These are phyloP conservation scores for Beauveria caledonica DNA, from an alignment of 2,329 filamentous ascomycete genomes.

Conservation along the genomic window DNA sequence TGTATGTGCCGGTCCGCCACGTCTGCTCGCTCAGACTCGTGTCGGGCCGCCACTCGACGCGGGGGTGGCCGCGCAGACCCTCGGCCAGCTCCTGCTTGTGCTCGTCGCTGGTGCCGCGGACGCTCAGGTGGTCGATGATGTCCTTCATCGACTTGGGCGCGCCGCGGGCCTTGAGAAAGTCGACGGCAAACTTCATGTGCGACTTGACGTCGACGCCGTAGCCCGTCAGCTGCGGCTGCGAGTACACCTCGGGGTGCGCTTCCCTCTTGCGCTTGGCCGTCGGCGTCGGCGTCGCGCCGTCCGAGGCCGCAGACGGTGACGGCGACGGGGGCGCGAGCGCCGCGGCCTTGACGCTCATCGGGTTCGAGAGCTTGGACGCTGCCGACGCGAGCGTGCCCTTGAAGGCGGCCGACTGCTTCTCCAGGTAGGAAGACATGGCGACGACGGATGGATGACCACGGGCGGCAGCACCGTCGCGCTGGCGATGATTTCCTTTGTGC, in stretches of 20 bases:
- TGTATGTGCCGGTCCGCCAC: constrained; percentile 64
- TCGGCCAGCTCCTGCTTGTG: constrained; percentile 57
- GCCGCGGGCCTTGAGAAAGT: constrained; percentile 67
- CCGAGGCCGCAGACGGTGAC: constrained; percentile 49
- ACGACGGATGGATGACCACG: constrained; percentile 10
- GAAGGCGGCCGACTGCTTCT: constrained; percentile 57
- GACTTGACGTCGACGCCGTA: constrained; percentile 77
- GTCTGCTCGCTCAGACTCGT: constrained; percentile 55
- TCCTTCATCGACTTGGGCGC: constrained; percentile 63
- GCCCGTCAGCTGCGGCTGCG: constrained; percentile 67
- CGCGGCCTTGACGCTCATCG: constrained; percentile 34
- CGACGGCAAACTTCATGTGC: constrained; percentile 78
- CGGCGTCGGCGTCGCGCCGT: constrained; percentile 58
- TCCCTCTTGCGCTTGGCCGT: constrained; percentile 56
- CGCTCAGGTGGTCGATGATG: constrained; percentile 72
- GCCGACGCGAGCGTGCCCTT: constrained; percentile 53
- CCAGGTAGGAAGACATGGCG: constrained; percentile 54
- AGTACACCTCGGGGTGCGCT: constrained; percentile 52
- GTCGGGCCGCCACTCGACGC: constrained; percentile 49
- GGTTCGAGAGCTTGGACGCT: constrained; percentile 54
- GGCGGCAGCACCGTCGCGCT: constrained; percentile 2
- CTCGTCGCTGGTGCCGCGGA: constrained; percentile 53
- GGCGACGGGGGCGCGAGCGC: constrained; percentile 52
- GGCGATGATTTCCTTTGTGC: not conserved
- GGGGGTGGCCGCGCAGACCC: constrained; percentile 57